Conservation (phyloP, 495 filamentous ascomycete species). For the Glarea lozoyensis region DNA sequence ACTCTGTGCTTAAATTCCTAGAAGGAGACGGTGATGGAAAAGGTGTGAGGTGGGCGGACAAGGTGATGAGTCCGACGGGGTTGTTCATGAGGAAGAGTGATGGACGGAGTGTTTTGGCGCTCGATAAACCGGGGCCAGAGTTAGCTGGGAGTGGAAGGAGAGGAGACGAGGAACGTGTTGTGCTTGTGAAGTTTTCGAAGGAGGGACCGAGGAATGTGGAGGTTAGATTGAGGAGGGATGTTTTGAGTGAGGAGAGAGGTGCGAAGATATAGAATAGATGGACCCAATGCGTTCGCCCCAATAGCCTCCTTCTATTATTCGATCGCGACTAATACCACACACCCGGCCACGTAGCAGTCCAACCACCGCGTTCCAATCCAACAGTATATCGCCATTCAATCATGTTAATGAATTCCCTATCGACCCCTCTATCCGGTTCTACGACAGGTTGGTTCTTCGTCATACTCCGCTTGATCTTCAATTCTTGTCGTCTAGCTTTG, state of each 20-base stretch:
- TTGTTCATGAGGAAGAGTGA: constrained; percentile 46
- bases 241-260: constrained; percentile 30
- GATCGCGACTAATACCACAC: no score
- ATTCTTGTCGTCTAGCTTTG: no score
- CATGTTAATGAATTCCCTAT: no score
- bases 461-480: no score
- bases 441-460: no score
- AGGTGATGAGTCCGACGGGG: constrained; percentile 63
- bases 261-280: no score
- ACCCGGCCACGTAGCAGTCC: no score
- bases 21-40: constrained; percentile 23
- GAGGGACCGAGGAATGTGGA: constrained; percentile 45
- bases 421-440: no score
- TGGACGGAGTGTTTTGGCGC: constrained; percentile 49
- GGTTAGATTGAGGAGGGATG: constrained; percentile 43
- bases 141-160: constrained; percentile 48
- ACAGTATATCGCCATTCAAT: no score
- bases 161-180: constrained; percentile 66
- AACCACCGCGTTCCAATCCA: no score
- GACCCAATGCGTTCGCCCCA: no score
- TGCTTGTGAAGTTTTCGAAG: constrained; percentile 57
- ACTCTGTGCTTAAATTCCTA: constrained; percentile 49
- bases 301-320: no score
- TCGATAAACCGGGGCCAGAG: constrained; percentile 68
- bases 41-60: constrained; percentile 61